Evolutionary conservation across 2,329 filamentous ascomycete species (phyloP).

Genomic region (Alternaria dauci): DNA sequence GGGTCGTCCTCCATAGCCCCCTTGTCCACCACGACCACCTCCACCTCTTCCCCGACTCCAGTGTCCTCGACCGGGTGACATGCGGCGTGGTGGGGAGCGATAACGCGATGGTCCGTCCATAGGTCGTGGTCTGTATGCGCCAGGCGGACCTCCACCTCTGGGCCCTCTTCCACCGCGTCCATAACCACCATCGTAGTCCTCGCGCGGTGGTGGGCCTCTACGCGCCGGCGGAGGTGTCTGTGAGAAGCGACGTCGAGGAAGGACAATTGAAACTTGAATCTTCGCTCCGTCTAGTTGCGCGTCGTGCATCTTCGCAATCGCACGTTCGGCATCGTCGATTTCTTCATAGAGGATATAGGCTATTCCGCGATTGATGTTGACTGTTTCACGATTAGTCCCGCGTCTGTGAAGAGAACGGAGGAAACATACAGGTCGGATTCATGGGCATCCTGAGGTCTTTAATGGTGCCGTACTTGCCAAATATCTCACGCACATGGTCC

Average conservation of each 20-base stretch:
- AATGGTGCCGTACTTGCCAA: conserved; percentile 85
- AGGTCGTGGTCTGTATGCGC: conserved; percentile 48
- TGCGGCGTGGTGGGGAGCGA: conserved; percentile 52
- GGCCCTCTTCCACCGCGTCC: conserved; percentile 14
- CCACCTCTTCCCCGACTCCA: conserved; percentile 43
- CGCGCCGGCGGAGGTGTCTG: conserved; percentile 77
- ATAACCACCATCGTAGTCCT: conserved; percentile 31
- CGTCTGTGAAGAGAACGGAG: not conserved
- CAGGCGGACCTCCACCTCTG: conserved; percentile 48
- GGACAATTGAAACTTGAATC: conserved; percentile 87
- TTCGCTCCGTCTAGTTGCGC: conserved; percentile 86
- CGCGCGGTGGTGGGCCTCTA: conserved; percentile 56
- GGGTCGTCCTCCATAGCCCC: conserved; percentile 36
- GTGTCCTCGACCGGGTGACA: conserved; percentile 30
- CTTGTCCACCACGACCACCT: conserved; percentile 43
- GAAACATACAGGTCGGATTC: conserved; percentile 77
- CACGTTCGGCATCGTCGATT: conserved; percentile 81
- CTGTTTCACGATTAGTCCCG: conserved; percentile 55
- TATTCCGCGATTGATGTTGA: conserved; percentile 88
- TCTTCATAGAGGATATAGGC: conserved; percentile 88
- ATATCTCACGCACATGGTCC: conserved; percentile 88
- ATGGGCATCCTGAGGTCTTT: conserved; percentile 88
- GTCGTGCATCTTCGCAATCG: conserved; percentile 97
- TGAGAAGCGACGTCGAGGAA: conserved; percentile 83
- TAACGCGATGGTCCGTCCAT: conserved; percentile 44